Evolutionary conservation across 805 yeast genomes (phyloP).

Genomic region (Saccharomyces jurei): DNA sequence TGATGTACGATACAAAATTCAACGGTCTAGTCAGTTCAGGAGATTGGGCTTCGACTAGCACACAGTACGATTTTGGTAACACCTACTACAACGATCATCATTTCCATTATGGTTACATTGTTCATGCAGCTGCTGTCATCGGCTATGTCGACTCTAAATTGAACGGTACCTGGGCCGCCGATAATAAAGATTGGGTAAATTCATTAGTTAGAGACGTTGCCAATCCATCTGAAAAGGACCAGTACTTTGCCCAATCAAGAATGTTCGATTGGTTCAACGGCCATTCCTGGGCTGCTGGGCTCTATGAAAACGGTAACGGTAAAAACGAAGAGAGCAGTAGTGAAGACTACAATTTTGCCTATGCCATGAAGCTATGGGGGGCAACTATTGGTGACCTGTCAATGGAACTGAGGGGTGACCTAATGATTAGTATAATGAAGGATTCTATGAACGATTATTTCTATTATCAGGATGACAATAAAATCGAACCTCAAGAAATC

Average conservation of each 20-base stretch:
- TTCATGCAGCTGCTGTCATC: constrained; percentile 75
- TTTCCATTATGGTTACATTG: constrained; percentile 77
- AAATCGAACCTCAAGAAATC: constrained; percentile 47
- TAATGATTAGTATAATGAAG: constrained; percentile 54
- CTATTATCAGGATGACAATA: constrained; percentile 45
- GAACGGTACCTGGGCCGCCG: constrained; percentile 40
- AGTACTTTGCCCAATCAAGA: constrained; percentile 55
- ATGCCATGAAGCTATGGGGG: constrained; percentile 68
- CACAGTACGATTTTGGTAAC: constrained; percentile 56
- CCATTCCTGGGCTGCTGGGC: constrained; percentile 70
- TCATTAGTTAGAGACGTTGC: constrained; percentile 58
- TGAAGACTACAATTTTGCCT: constrained; percentile 64
- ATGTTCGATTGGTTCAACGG: constrained; percentile 67
- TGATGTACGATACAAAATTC: constrained; percentile 47
- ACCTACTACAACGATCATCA: constrained; percentile 80
- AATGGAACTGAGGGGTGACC: constrained; percentile 46
- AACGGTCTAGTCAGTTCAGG: constrained; percentile 49
- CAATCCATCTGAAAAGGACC: constrained; percentile 47
- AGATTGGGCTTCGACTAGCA: constrained; percentile 35
- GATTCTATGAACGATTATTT: constrained; percentile 49
- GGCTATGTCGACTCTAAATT: constrained; percentile 47
- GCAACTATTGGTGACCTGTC: constrained; percentile 43
- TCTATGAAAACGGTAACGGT: constrained; percentile 43
- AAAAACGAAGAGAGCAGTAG: constrained; percentile 53
- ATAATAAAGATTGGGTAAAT: constrained; percentile 50